Evolutionary conservation across 106 monocot genomes (phyloP), one percentile per base, ranked within the genome.

Genomic region (Acorus gramineus): DNA sequence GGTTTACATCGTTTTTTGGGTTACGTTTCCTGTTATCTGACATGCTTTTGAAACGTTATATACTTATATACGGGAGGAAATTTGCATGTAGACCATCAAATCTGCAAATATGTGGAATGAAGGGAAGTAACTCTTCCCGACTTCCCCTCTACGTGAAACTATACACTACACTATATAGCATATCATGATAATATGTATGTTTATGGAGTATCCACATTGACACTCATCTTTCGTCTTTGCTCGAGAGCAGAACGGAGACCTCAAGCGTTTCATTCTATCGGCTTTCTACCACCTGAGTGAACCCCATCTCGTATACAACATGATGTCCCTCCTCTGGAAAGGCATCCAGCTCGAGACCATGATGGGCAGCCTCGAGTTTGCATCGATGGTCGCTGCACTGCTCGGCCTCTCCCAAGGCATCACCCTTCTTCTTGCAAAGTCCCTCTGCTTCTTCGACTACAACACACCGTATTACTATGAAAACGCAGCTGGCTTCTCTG

Each of bases 301-400:
- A 66, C 67, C 85, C 11, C 98, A 98, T 71, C 66, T 98, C 14
- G 83, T 98, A 55, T 98, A 89, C 81, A 98, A 98, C 73, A 98
- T 98, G 98, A 77, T 88, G 69, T 98, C 98, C 60, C 92, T 98
- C 4, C 12, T 98, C 54, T 98, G 98, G 98, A 98, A 98, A 62
- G 98, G 98, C 6, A 69, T 89, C 60, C 91, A 92, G 49, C 77
- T 98, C 3, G 98, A 98, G 73, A 84, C 77, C 0, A 77, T 81
- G 13, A 85, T 98, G 87, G 92, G 92, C 5, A 92, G 98, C 11
- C 7, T 73, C 3, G 79, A 92, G 55, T 98, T 83, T 66, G 73
- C 85, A 8, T 83, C 87, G n/a, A 89, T 92, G 98, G 72, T 92
- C 7, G 76, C 83, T 49, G 53, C 85, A 51, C 55, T 98, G 46